phyloP scores from a whole-genome alignment of 768 basidiomycete species.

The Phylloporus arenicola region DNA sequence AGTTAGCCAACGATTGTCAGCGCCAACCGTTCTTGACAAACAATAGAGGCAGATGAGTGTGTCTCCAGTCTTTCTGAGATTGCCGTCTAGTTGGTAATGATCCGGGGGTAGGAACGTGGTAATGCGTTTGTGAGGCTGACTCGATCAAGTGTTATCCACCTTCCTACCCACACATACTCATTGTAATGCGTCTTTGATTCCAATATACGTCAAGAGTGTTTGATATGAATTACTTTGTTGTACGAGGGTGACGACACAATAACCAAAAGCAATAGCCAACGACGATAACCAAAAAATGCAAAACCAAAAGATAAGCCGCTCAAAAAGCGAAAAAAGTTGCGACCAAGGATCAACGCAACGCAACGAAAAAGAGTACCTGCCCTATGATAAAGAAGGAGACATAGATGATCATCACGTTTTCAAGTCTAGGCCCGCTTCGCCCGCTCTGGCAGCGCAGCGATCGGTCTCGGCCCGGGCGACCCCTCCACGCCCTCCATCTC shows the following conservation, averaged over 20 bases:
- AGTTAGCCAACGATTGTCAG: too few relatives aligned
- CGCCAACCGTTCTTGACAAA: too few relatives aligned
- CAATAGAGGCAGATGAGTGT: too few relatives aligned
- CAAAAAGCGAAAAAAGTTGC: not conserved
- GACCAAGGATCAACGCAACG: not conserved
- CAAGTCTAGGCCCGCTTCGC: conserved; percentile 19
- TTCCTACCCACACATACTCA: not conserved
- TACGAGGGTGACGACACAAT: not conserved
- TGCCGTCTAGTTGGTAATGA: too few relatives aligned
- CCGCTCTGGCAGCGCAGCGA: conserved; percentile 29
- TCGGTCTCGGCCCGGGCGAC: conserved; percentile 21
- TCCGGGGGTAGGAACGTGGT: too few relatives aligned
- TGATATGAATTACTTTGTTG: not conserved
- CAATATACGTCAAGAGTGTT: not conserved
- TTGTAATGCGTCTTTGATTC: not conserved
- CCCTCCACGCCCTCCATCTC: conserved; percentile 15
- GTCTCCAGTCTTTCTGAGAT: too few relatives aligned
- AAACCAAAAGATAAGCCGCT: not conserved
- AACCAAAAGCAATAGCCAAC: not conserved
- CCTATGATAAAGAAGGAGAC: not conserved
- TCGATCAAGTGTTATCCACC: too few relatives aligned
- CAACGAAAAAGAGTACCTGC: conserved; percentile 2
- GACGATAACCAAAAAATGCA: not conserved
- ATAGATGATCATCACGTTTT: not conserved
- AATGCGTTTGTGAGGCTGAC: too few relatives aligned